Conservation (phyloP, 129 eudicot species). For the Artemisia argyi region DNA sequence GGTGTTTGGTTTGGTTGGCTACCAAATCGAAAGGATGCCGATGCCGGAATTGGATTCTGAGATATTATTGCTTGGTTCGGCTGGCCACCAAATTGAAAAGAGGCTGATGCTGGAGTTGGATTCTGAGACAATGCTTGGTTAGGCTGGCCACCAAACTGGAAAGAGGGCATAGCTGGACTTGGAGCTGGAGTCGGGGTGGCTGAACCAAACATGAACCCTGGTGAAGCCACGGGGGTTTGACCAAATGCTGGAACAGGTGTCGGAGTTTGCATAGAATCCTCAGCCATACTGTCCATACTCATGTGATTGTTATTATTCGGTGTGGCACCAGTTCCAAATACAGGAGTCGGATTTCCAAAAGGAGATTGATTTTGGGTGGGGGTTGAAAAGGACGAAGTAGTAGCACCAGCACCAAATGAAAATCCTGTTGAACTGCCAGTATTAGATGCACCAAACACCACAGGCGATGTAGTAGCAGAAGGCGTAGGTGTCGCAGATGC, state of each 20-base stretch:
- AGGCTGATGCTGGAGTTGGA: conserved; percentile 32
- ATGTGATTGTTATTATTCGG: conserved; percentile 55
- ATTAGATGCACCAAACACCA: conserved; percentile 40
- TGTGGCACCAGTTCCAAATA: conserved; percentile 33
- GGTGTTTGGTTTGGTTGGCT: conserved; percentile 57
- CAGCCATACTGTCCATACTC: conserved; percentile 94
- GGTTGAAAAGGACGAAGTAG: conserved; percentile 37
- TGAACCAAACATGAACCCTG: conserved; percentile 63
- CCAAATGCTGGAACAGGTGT: conserved; percentile 38
- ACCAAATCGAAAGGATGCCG: conserved; percentile 63
- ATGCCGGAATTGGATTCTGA: conserved; percentile 38
- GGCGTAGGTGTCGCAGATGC: conserved; percentile 40
- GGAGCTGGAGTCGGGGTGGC: conserved; percentile 45
- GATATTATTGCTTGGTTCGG: conserved; percentile 45
- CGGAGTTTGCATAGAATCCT: conserved; percentile 78
- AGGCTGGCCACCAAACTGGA: conserved; percentile 77
- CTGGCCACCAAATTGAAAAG: conserved; percentile 80
- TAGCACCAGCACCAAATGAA: conserved; percentile 37
- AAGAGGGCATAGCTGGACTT: conserved; percentile 30
- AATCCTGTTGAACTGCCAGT: conserved; percentile 38
- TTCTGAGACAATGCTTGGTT: conserved; percentile 46
- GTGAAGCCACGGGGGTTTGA: conserved; percentile 31
- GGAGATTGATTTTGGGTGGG: conserved; percentile 35
- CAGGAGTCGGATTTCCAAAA: conserved; percentile 50
- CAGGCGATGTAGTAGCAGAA: conserved; percentile 31